These are phyloP conservation scores for Phytophthora cajani DNA, from an alignment of 352 stramenopile genomes.

Conservation along the genomic window DNA sequence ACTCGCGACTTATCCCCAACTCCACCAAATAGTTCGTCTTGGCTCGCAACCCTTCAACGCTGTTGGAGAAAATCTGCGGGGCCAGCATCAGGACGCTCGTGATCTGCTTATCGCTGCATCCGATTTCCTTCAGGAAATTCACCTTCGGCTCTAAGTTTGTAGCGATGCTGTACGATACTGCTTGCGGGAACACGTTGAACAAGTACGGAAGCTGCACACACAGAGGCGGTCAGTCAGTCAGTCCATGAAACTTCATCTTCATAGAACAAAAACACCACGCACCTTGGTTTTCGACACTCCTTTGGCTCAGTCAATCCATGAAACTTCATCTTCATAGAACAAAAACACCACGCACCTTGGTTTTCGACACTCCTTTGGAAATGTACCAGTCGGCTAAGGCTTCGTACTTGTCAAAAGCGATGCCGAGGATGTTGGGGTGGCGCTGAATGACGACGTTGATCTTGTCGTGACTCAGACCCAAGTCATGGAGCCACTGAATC, in stretches of 20 bases:
- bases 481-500: conserved; percentile 40
- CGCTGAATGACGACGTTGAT: conserved; percentile 41
- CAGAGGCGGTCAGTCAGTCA: background rate
- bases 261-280: background rate
- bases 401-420: conserved; percentile 36
- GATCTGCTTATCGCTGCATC: conserved; percentile 42
- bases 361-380: conserved; percentile 30
- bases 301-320: conserved; percentile 5
- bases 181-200: conserved; percentile 50
- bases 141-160: conserved; percentile 54
- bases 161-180: conserved; percentile 27
- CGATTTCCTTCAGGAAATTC: conserved; percentile 34
- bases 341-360: conserved; percentile 26
- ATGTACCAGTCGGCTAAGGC: conserved; percentile 49
- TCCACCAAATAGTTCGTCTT: conserved; percentile 37
- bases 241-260: background rate
- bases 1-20: conserved; percentile 34
- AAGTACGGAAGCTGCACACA: conserved; percentile 51
- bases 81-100: conserved; percentile 41
- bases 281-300: conserved; percentile 38
- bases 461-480: conserved; percentile 42
- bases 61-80: conserved; percentile 47
- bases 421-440: conserved; percentile 50
- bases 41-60: conserved; percentile 30
- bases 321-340: background rate